Evolutionary conservation across 192 early-diverging fungal species (phyloP), one percentile per base, ranked within the genome.

Genomic region (Podila clonocystis): DNA sequence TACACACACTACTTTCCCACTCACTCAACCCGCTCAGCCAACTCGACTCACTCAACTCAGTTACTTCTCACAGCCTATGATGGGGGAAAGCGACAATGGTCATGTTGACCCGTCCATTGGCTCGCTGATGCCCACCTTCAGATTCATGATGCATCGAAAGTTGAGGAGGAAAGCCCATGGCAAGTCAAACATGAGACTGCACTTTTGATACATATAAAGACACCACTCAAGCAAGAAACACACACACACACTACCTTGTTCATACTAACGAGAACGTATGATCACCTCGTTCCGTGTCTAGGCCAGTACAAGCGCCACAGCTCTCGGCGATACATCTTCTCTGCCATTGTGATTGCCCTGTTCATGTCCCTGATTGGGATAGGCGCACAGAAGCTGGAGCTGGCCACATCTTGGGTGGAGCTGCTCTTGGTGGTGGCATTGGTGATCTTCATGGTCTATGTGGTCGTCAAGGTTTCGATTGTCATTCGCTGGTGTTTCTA

Each of bases 401-500:
- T 80, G 26, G 70, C 77, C 1, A 57, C 52, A 5, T 34, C 58
- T 45, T 80, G 77, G 77, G 70, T 70, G 29, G 70, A 80, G 15
- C 70, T 80, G 7, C 65, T 62, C 17, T 24, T 80, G 9, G 41
- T 80, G 9, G 67, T 73, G 41, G 9, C 68, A 26, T 26, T 80
- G 3, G 62, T 80, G 28, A 8, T 80, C 13, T 48, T 65, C 58
- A 80, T 80, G 77, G 63, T 72, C 31, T 80, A 80, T 48, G 19
- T 80, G 34, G 77, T 80, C 1, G 77, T 80, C 66, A 80, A 80
- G 62, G 77, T 80, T 61, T 80, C 70, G 30, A 80, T 80, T 20
- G 38, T 84, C 22, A 68, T 84, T 33, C 76, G 76, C 12, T 84
- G 76, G 83, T 84, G 83, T 31, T 84, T 84, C 50, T 84, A 84